Base-by-base conservation (phyloP, 2,329 filamentous ascomycete species). In the Allantophomopsis cytisporea region DNA sequence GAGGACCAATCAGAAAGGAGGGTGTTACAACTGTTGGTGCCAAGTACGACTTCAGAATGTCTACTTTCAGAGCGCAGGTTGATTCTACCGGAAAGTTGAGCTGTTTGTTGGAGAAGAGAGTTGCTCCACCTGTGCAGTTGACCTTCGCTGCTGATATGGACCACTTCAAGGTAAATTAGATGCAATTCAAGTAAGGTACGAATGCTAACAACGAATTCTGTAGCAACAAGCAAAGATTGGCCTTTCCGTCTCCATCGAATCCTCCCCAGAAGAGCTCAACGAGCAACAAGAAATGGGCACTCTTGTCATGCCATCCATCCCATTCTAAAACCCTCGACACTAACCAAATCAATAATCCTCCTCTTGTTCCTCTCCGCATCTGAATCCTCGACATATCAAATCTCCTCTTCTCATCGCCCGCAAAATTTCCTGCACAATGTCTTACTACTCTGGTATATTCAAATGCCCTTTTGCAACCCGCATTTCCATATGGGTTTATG, bases 21-120 rank as follows among this genome's bases (percentile, higher is more conserved):
- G 91, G 91, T 41, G 73, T 85, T 45, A 88, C 93, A 39, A 86
- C 88, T 40, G 73, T 96, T 53, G 91, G 89, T 54, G 85, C 87
- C 59, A 98, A 98, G 66, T 98, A 98, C 65, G 89, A 95, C 61
- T 98, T 98, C 76, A 77, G 85, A 57, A 84, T 87, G 66, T 91
- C 85, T 40, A 91, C 86, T 38, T 94, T 95, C 78, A 80, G 89
- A 49, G 91, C 89, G 35, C 91, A 98, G 66, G 74, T 96, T 52
- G 91, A 98, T 65, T 93, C 87, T 55, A 80, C 85, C 59, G 91
- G 91, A 60, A 94, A 94, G 69, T 72, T 98, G 45, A 85, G 83
- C 63, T 91, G 86, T 58, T 66, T 95, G 55, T 67, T 96, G 50
- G 91, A 98, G 72, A 96, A 95, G 78, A 81, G 87, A 56, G 84